Conservation (phyloP, 345 rosid species). For the Linum lewisii region DNA sequence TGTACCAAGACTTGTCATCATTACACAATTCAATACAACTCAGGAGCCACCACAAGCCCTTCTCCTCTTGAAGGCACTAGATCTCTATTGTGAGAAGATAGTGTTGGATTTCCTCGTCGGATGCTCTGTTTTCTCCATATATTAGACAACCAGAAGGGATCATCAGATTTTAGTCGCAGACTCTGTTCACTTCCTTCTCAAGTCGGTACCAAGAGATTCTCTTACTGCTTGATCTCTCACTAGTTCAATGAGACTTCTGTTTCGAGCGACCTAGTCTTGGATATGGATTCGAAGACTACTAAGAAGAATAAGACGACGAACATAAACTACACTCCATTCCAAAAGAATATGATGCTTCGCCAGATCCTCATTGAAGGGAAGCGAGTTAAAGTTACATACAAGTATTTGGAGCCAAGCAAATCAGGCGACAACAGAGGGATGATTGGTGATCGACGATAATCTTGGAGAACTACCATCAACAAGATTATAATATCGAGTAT, state of each 20-base stretch:
- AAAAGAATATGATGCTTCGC: constrained; percentile 45
- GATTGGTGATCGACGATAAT: constrained; percentile 76
- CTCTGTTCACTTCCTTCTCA: constrained; percentile 62
- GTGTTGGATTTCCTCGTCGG: constrained; percentile 57
- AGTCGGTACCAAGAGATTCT: constrained; percentile 53
- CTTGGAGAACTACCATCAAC: constrained; percentile 75
- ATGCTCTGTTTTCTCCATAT: constrained; percentile 65
- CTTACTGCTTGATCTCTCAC: constrained; percentile 70
- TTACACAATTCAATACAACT: constrained; percentile 59
- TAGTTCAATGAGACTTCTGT: constrained; percentile 47
- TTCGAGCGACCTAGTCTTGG: constrained; percentile 49
- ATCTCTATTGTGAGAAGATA: constrained; percentile 29
- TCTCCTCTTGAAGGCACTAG: constrained; percentile 43
- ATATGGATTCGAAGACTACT: constrained; percentile 32
- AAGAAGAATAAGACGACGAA: constrained; percentile 40
- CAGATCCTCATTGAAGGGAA: constrained; percentile 48
- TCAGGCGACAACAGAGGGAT: constrained; percentile 68
- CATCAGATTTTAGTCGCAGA: constrained; percentile 77
- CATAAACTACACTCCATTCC: constrained; percentile 58
- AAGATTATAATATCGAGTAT: constrained; percentile 62
- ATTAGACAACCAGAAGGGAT: constrained; percentile 83
- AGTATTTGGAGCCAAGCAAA: constrained; percentile 35
- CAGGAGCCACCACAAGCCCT: constrained; percentile 69
- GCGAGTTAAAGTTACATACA: constrained; percentile 52
- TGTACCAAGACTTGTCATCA: constrained; percentile 69